Evolutionary conservation across 106 monocot genomes (phyloP), one percentile per base, ranked within the genome.

Genomic region (Narthecium ossifragum): DNA sequence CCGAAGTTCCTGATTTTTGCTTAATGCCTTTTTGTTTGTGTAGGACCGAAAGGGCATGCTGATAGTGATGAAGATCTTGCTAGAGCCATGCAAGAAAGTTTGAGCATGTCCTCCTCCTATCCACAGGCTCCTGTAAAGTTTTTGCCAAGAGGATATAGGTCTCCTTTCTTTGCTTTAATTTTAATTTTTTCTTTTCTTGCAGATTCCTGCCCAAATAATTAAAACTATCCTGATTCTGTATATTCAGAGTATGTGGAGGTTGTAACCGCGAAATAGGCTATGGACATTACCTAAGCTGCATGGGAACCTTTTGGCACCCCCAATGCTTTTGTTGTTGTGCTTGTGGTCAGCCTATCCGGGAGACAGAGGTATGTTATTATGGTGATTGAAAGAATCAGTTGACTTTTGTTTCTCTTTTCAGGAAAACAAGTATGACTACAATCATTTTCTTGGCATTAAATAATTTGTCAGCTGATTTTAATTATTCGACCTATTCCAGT

Each of bases 241-340:
- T 20, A 26, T 6, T 63, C 61, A 93, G 93, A 67, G 41, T 85
- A 47, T 88, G 93, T 68, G 86, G 84, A 53, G 90, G 83, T 37
- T 96, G 96, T 49, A 72, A 90, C 8, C 76, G 30, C 24, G 96
- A 86, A 73, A 96, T 96, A 65, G 90, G 86, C n/a, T 80, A 78
- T 54, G 96, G 96, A 2, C 96, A 90, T 73, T 96, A 90, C 53
- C 69, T 90, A 48, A 90, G 96, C 60, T 90, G 90, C 71, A 81
- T 90, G 90, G 96, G 84, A 24, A 78, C 78, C 15, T 87, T 74
- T 41, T 96, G 96, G 96, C 96, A 96, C 30, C 86, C 86, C 1
- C 90, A 86, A 1, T 96, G 96, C 60, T 96, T 96, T 59, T 46
- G 85, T 15, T 96, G 96, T 9, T 62, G 62, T 63, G 65, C 73